A percentile compares a stretch with the other conserved stretches of the same genome.
Evolutionary conservation across 306 rosid genomes (phyloP).

Genomic region (Datisca glomerata): DNA sequence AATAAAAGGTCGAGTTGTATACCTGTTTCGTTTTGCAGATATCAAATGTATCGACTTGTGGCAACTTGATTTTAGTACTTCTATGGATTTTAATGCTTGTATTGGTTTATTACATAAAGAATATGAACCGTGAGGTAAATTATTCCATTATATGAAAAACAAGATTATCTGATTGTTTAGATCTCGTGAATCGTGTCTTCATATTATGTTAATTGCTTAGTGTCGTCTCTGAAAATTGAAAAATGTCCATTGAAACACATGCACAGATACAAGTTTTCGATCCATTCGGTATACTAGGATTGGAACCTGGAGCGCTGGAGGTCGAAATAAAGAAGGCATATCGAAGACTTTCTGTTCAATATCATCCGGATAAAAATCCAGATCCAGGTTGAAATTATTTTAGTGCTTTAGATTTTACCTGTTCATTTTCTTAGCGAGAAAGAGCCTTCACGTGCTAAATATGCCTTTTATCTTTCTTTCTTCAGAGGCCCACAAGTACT

Average conservation of each 20-base stretch:
- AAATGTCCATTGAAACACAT: too few species aligned
- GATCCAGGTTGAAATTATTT: constrained; percentile 96
- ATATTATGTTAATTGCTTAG: too few species aligned
- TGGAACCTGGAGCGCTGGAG: constrained; percentile 68
- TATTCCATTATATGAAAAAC: too few species aligned
- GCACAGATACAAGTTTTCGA: constrained; percentile 75
- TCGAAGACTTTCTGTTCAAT: constrained; percentile 76
- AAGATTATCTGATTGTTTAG: too few species aligned
- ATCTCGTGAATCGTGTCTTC: too few species aligned
- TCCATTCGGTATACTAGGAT: constrained; percentile 80
- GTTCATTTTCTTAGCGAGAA: too few species aligned
- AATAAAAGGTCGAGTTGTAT: too few species aligned
- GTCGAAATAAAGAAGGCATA: constrained; percentile 79
- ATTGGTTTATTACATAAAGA: constrained; percentile 79
- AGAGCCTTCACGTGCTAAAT: too few species aligned
- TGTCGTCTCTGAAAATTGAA: too few species aligned
- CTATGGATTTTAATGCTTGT: constrained; percentile 83
- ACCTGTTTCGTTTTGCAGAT: constrained; percentile 58
- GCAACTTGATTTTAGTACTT: constrained; percentile 65
- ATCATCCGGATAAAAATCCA: constrained; percentile 98
- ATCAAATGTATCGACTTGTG: constrained; percentile 65
- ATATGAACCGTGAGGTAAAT: constrained; percentile 75
- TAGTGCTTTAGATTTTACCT: too few species aligned
- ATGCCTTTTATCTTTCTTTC: background rate
- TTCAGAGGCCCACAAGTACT: constrained; percentile 70